phyloP scores from a whole-genome alignment of 768 basidiomycete species.

The Rhodotorula toruloides region DNA sequence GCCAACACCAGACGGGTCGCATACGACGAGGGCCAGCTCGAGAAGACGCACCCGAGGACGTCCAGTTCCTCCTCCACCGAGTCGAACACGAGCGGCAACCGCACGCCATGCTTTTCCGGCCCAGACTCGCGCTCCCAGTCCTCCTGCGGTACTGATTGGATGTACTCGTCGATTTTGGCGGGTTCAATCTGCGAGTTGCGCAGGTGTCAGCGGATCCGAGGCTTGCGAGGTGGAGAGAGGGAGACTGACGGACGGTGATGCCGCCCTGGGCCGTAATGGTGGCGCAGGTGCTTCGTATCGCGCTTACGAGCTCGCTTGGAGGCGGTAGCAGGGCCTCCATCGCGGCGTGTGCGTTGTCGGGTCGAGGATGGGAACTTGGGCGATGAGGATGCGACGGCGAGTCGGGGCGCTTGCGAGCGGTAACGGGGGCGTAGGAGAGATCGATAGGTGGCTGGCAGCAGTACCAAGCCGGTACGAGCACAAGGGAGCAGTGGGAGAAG shows the following conservation, averaged over 20 bases:
- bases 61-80: conserved; percentile 71
- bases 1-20: too few relatives aligned
- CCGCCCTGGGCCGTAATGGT: not conserved
- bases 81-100: conserved; percentile 72
- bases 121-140: not conserved
- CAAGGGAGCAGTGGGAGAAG: too few relatives aligned
- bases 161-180: conserved; percentile 58
- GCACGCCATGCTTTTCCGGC: conserved; percentile 56
- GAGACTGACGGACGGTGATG: conserved; percentile 8
- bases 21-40: too few relatives aligned
- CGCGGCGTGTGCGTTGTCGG: too few relatives aligned
- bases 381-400: too few relatives aligned
- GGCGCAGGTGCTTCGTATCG: not conserved
- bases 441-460: too few relatives aligned
- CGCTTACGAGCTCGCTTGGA: not conserved
- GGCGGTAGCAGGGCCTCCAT: too few relatives aligned
- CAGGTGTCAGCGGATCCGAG: not conserved
- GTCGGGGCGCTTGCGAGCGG: too few relatives aligned
- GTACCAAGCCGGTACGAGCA: too few relatives aligned
- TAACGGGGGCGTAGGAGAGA: too few relatives aligned
- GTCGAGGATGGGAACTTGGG: too few relatives aligned
- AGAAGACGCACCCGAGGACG: conserved; percentile 55
- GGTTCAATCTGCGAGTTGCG: conserved; percentile 54
- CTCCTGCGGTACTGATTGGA: conserved; percentile 51
- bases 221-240: not conserved